These are phyloP conservation scores for Chionographis japonica DNA, from an alignment of 106 monocot genomes.

Conservation along the genomic window DNA sequence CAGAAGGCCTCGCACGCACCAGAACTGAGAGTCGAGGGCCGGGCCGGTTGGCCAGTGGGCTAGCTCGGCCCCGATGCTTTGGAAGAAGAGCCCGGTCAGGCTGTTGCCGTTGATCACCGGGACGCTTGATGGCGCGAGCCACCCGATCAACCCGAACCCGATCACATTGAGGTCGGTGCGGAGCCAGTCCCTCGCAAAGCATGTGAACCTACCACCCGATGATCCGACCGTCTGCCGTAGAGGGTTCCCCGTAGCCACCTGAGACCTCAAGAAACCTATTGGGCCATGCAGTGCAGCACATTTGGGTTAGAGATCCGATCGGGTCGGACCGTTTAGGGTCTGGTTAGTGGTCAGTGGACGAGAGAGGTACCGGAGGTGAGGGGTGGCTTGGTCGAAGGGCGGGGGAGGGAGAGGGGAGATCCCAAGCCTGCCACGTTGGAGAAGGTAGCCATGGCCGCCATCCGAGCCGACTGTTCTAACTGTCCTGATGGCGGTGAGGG, in stretches of 20 bases:
- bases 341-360: too few species aligned
- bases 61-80: constrained; percentile 85
- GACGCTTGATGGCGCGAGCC: constrained; percentile 89
- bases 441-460: constrained; percentile 61
- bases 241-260: constrained; percentile 47
- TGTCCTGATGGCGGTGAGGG: too few species aligned
- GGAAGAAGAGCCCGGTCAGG: constrained; percentile 87
- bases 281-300: not conserved
- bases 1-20: constrained; percentile 23
- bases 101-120: constrained; percentile 87
- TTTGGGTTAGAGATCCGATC: not conserved
- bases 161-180: constrained; percentile 70
- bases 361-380: constrained; percentile 25
- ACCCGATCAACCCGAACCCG: constrained; percentile 80
- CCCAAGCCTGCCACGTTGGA: constrained; percentile 39
- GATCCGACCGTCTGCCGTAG: constrained; percentile 30
- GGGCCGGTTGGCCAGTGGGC: constrained; percentile 93
- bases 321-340: too few species aligned
- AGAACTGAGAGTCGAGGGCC: constrained; percentile 76
- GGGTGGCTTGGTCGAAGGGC: constrained; percentile 17
- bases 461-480: not conserved
- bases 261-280: constrained; percentile 54
- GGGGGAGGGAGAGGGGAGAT: constrained; percentile 21
- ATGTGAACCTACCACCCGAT: constrained; percentile 63
- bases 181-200: constrained; percentile 83